phyloP scores from a whole-genome alignment of 2,329 filamentous ascomycete genomes.

The Hypoxylon sp. region DNA sequence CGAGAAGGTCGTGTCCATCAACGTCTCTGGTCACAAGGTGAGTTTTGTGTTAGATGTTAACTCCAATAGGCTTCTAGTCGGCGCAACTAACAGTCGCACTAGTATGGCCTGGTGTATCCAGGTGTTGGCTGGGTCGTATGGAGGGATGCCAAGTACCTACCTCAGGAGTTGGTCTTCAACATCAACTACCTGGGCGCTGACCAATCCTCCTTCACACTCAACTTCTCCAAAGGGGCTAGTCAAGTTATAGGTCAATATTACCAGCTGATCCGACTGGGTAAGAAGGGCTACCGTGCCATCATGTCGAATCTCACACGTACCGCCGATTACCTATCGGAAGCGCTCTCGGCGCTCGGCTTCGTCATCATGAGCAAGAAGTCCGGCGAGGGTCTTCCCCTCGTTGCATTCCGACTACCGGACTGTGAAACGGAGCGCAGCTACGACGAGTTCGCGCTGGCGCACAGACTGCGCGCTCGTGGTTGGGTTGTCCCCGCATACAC shows the following conservation, averaged over 20 bases:
- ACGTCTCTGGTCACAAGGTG: slow-evolving; percentile 91
- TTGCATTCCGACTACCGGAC: slow-evolving; percentile 81
- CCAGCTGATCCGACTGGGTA: slow-evolving; percentile 94
- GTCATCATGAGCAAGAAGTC: slow-evolving; percentile 86
- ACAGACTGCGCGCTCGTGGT: slow-evolving; percentile 86
- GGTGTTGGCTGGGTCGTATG: slow-evolving; percentile 96
- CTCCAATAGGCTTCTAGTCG: not conserved
- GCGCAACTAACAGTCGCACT: slow-evolving; percentile 23
- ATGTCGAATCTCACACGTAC: slow-evolving; percentile 95
- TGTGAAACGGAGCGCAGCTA: slow-evolving; percentile 64
- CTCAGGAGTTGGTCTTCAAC: slow-evolving; percentile 96
- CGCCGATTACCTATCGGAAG: slow-evolving; percentile 85
- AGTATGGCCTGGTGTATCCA: slow-evolving; percentile 80
- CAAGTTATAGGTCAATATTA: slow-evolving; percentile 99
- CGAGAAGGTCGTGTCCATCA: slow-evolving; percentile 91
- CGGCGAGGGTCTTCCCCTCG: slow-evolving; percentile 86
- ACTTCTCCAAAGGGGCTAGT: slow-evolving; percentile 95
- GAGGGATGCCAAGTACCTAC: slow-evolving; percentile 85
- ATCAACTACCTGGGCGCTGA: slow-evolving; percentile 99
- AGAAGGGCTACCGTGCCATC: slow-evolving; percentile 91
- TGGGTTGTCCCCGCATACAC: slow-evolving; percentile 98
- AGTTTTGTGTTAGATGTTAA: not conserved
- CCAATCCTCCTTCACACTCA: slow-evolving; percentile 95
- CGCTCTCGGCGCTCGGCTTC: slow-evolving; percentile 83
- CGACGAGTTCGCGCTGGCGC: slow-evolving; percentile 84